Evolutionary conservation across 305 asterid species (phyloP).

Genomic region (Solanum aculeatissimum): DNA sequence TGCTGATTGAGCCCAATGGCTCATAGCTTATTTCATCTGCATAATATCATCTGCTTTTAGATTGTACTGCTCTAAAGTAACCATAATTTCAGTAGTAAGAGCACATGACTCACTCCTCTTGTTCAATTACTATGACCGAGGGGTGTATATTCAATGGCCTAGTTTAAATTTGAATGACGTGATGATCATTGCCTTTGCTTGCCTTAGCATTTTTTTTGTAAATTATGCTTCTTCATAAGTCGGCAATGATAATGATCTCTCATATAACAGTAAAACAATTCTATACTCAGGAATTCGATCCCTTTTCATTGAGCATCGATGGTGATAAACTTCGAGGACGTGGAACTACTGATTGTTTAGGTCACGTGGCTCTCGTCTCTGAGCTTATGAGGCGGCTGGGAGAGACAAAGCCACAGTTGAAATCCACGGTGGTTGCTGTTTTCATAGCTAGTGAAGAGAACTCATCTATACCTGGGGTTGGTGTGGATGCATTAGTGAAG

Average conservation of each 20-base stretch:
- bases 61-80: not conserved
- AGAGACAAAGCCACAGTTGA: slow-evolving; percentile 64
- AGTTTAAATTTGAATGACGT: not conserved
- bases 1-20: not conserved
- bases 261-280: not conserved
- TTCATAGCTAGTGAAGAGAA: slow-evolving; percentile 98
- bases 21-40: not conserved
- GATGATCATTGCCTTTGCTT: not conserved
- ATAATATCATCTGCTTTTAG: not conserved
- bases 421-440: slow-evolving; percentile 85
- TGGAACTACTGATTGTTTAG: slow-evolving; percentile 96
- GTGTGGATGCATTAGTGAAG: slow-evolving; percentile 86
- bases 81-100: not conserved
- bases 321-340: slow-evolving; percentile 94
- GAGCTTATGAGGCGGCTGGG: slow-evolving; percentile 77
- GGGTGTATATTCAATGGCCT: not conserved
- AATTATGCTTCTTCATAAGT: not conserved
- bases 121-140: not conserved
- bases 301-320: slow-evolving; percentile 69
- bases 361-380: slow-evolving; percentile 92
- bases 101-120: not conserved
- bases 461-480: slow-evolving; percentile 92
- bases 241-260: not conserved
- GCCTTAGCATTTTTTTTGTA: not conserved
- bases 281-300: slow-evolving; percentile 77